Evolutionary conservation across 2,329 filamentous ascomycete species (phyloP).

Genomic region (Neospermospora avenae): DNA sequence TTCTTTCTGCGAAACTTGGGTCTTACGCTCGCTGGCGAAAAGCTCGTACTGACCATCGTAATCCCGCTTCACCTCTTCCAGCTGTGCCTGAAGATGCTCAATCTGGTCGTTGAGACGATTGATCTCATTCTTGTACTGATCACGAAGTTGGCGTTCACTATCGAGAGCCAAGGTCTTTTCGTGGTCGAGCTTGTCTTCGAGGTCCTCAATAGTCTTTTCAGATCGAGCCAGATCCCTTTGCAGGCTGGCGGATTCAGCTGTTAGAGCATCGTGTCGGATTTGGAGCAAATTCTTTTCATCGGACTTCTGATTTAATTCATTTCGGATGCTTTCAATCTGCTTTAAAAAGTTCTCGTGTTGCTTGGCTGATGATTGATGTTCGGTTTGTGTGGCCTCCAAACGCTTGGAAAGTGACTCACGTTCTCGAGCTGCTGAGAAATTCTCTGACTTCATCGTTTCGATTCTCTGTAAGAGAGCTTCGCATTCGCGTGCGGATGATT

Average conservation of each 20-base stretch:
- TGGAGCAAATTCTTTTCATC: slow-evolving; percentile 70
- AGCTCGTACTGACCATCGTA: slow-evolving; percentile 69
- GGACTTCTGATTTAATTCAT: slow-evolving; percentile 55
- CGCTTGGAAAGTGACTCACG: slow-evolving; percentile 45
- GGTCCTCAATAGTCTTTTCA: slow-evolving; percentile 42
- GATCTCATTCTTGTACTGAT: slow-evolving; percentile 52
- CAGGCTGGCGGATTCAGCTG: slow-evolving; percentile 62
- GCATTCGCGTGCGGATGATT: slow-evolving; percentile 28
- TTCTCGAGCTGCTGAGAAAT: slow-evolving; percentile 33
- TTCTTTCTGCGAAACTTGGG: slow-evolving; percentile 62
- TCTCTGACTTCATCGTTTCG: slow-evolving; percentile 20
- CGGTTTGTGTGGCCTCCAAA: slow-evolving; percentile 38
- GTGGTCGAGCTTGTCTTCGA: slow-evolving; percentile 47
- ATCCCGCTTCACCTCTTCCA: slow-evolving; percentile 66
- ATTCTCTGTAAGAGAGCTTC: slow-evolving; percentile 16
- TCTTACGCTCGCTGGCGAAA: slow-evolving; percentile 66
- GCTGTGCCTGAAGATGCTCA: slow-evolving; percentile 53
- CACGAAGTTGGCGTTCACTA: slow-evolving; percentile 57
- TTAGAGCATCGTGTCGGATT: slow-evolving; percentile 64
- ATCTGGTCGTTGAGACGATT: slow-evolving; percentile 50
- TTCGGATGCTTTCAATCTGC: slow-evolving; percentile 51
- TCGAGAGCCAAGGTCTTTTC: slow-evolving; percentile 40
- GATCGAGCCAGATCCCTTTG: slow-evolving; percentile 58
- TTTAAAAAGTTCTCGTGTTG: slow-evolving; percentile 22
- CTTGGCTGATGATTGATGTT: slow-evolving; percentile 7